Percentiles rank a stretch among this genome's conserved stretches.
Conservation (phyloP, 106 monocot species). For the Allium cepa region DNA sequence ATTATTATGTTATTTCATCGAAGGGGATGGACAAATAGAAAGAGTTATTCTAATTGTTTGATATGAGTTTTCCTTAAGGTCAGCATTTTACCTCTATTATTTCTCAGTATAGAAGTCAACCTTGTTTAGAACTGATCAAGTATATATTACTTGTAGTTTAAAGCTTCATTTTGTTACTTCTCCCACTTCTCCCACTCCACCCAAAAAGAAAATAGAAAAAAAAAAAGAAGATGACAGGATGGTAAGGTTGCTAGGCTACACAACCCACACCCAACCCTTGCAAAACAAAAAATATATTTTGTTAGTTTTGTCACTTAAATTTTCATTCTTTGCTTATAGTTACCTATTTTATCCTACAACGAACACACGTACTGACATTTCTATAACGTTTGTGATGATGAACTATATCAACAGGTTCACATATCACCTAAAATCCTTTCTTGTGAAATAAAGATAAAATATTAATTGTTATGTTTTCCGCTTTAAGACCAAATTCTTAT, state of each 20-base stretch:
- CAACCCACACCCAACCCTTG: too few relatives aligned
- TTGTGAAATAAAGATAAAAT: not conserved
- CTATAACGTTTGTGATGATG: not conserved
- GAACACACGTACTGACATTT: too few relatives aligned
- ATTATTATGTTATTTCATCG: not conserved
- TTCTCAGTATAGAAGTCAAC: not conserved
- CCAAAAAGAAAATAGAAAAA: too few relatives aligned
- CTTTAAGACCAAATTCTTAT: not conserved
- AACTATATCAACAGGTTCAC: not conserved
- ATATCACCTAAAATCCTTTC: not conserved
- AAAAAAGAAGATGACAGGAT: too few relatives aligned
- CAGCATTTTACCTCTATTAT: not conserved
- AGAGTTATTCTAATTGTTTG: not conserved
- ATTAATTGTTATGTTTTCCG: not conserved
- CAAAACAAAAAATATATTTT: too few relatives aligned
- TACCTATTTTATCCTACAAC: too few relatives aligned
- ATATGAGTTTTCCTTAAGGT: not conserved
- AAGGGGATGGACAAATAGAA: not conserved
- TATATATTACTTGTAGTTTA: not conserved
- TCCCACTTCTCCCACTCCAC: not conserved
- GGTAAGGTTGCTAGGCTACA: too few relatives aligned
- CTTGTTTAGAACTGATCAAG: not conserved
- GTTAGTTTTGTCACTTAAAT: too few relatives aligned
- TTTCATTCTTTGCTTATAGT: too few relatives aligned
- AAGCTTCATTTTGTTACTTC: not conserved